Percentiles rank a stretch among this genome's conserved stretches.
Evolutionary conservation across 2,329 filamentous ascomycete species (phyloP).

Genomic region (Paecilomyces sp.): DNA sequence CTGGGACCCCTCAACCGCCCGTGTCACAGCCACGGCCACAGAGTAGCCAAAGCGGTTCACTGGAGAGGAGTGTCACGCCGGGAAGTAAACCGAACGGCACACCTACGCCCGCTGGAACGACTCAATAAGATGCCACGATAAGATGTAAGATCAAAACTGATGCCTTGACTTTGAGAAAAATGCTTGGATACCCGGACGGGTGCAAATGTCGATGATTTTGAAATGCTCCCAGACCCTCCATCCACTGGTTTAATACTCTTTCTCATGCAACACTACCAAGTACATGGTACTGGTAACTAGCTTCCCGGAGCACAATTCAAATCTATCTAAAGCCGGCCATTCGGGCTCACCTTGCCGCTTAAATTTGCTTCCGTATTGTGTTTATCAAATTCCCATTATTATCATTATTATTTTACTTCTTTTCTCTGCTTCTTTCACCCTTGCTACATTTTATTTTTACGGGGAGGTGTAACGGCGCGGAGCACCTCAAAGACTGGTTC

Average conservation of each 20-base stretch:
- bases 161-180: not conserved
- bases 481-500: conserved; percentile 14
- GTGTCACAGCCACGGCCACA: conserved; percentile 7
- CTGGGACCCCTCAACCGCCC: conserved; percentile 27
- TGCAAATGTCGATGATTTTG: not conserved
- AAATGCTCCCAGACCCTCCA: not conserved
- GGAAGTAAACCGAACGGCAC: conserved; percentile 15
- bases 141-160: not conserved
- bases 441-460: not conserved
- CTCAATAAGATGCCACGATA: not conserved
- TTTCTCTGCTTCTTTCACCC: not conserved
- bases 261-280: not conserved
- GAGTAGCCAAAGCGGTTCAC: conserved; percentile 14
- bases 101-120: conserved; percentile 4
- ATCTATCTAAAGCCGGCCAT: not conserved
- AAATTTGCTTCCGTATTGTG: conserved; percentile 1
- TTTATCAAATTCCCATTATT: not conserved
- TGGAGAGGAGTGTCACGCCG: conserved; percentile 29
- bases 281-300: not conserved
- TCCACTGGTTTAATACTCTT: not conserved
- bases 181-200: not conserved
- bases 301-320: not conserved
- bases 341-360: not conserved
- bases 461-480: conserved; percentile 10
- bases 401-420: not conserved